These are phyloP conservation scores for Apiospora koreana DNA, from an alignment of 2,329 filamentous ascomycete genomes.

Conservation along the genomic window DNA sequence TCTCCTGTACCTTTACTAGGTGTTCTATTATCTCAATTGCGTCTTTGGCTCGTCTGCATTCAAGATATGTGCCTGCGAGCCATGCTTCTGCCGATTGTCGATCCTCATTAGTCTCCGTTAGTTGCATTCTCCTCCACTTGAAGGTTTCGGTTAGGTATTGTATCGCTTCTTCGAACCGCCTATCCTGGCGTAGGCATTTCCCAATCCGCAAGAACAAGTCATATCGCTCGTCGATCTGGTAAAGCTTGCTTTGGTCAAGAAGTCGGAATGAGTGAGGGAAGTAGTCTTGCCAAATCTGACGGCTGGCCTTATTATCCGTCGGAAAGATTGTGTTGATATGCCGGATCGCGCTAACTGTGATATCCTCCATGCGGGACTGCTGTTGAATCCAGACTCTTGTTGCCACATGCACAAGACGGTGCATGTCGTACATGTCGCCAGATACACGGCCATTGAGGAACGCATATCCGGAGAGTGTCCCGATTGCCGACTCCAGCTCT, in stretches of 20 bases:
- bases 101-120: too few species aligned
- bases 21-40: constrained; percentile 18
- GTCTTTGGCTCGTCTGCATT: constrained; percentile 10
- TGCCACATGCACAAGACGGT: constrained; percentile 37
- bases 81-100: background rate
- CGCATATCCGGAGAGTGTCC: constrained; percentile 32
- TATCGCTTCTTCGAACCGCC: constrained; percentile 21
- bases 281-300: constrained; percentile 25
- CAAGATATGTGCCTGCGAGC: background rate
- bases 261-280: constrained; percentile 29
- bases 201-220: constrained; percentile 20
- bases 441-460: constrained; percentile 31
- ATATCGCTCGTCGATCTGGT: constrained; percentile 19
- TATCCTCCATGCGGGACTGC: constrained; percentile 12
- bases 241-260: constrained; percentile 15
- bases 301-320: constrained; percentile 14
- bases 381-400: constrained; percentile 30
- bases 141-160: constrained; percentile 13
- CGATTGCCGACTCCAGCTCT: constrained; percentile 29
- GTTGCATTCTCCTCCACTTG: background rate
- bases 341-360: constrained; percentile 2
- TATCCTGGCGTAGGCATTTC: constrained; percentile 22
- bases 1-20: background rate
- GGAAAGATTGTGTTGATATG: constrained; percentile 16
- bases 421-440: constrained; percentile 35